Evolutionary conservation across 2,329 filamentous ascomycete genomes (phyloP).

Genomic region (Annulohypoxylon truncatum): DNA sequence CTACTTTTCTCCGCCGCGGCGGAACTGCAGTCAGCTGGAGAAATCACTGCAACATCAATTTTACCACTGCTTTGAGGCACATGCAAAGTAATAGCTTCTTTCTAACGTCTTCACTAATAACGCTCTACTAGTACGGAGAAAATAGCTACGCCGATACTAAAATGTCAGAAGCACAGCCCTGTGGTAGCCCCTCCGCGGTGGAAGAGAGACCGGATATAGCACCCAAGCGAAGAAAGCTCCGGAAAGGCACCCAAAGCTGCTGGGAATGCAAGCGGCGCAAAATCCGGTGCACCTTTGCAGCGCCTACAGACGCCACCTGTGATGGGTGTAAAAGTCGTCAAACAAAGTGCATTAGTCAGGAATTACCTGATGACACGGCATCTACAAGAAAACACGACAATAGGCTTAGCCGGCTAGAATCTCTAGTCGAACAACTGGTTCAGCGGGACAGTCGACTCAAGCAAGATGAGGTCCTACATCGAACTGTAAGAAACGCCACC

Average conservation of each 20-base stretch:
- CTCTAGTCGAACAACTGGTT: slow-evolving; percentile 49
- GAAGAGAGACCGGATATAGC: background rate
- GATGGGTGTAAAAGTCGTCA: slow-evolving; percentile 59
- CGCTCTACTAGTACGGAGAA: no score
- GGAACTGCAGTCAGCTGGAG: background rate
- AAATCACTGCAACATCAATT: background rate
- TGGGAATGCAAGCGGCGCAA: slow-evolving; percentile 70
- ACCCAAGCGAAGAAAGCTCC: slow-evolving; percentile 55
- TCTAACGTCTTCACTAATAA: no score
- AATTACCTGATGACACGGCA: slow-evolving; percentile 53
- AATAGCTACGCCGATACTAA: background rate
- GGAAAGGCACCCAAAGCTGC: slow-evolving; percentile 68
- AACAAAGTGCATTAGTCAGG: slow-evolving; percentile 60
- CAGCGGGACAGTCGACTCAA: slow-evolving; percentile 15
- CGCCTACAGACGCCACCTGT: slow-evolving; percentile 55
- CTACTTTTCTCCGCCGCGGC: slow-evolving; percentile 32
- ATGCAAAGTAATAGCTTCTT: no score
- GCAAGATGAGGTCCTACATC: background rate
- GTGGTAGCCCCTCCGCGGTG: slow-evolving; percentile 7
- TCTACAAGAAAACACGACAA: slow-evolving; percentile 43
- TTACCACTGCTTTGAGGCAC: background rate
- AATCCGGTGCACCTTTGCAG: slow-evolving; percentile 60
- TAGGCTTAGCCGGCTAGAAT: slow-evolving; percentile 53
- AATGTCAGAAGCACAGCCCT: background rate
- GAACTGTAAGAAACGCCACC: background rate